phyloP scores from a whole-genome alignment of 129 eudicot species.

The Gnaphalium uliginosum region DNA sequence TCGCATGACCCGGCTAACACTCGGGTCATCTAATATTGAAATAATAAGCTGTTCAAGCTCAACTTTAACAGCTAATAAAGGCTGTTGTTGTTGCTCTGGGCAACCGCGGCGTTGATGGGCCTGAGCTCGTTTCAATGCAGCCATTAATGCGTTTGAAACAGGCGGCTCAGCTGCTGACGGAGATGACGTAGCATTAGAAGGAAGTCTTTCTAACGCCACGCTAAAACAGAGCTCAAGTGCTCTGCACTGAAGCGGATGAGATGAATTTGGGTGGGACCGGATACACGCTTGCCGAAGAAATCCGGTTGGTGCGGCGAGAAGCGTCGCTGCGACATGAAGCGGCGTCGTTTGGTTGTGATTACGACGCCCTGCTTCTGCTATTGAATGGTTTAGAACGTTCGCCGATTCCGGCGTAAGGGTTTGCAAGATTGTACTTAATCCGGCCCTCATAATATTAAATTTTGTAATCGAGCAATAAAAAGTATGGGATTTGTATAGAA shows the following conservation, averaged over 20 bases:
- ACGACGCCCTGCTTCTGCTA: constrained; percentile 82
- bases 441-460: constrained; percentile 31
- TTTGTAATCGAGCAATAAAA: background rate
- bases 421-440: constrained; percentile 31
- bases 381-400: constrained; percentile 64
- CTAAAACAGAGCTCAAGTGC: constrained; percentile 93
- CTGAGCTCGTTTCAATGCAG: constrained; percentile 76
- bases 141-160: constrained; percentile 87
- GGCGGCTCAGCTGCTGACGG: constrained; percentile 63
- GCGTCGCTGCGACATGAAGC: constrained; percentile 91
- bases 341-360: constrained; percentile 98
- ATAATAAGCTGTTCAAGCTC: constrained; percentile 68
- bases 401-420: constrained; percentile 64
- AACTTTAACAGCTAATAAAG: constrained; percentile 80
- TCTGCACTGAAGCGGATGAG: constrained; percentile 88
- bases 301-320: constrained; percentile 75
- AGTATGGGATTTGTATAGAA: constrained; percentile 18
- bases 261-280: constrained; percentile 86
- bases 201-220: constrained; percentile 81
- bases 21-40: constrained; percentile 84
- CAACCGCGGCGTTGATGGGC: constrained; percentile 89
- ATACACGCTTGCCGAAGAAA: constrained; percentile 85
- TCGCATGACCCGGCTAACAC: constrained; percentile 95
- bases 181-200: constrained; percentile 42
- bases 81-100: constrained; percentile 93